Evolutionary conservation across 805 yeast species (phyloP).

Genomic region (Tetrapisispora pingtungensis): DNA sequence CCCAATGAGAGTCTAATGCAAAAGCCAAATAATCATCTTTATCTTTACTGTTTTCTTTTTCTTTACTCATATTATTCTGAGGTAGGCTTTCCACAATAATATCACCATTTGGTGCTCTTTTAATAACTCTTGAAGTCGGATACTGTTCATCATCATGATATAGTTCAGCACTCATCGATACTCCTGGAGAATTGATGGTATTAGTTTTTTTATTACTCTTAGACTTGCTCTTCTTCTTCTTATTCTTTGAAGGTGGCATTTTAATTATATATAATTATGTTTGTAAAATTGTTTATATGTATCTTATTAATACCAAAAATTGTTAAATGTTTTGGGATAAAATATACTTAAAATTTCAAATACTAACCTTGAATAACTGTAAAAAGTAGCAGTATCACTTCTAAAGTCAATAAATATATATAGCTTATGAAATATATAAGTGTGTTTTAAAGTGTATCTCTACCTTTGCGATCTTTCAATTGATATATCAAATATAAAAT

Average conservation of each 20-base stretch:
- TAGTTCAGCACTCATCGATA: conserved; percentile 33
- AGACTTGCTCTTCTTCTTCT: conserved; percentile 22
- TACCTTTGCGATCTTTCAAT: too few species aligned
- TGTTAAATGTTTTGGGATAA: too few species aligned
- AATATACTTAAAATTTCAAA: too few species aligned
- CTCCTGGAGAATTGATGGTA: background rate
- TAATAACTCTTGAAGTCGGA: conserved; percentile 62
- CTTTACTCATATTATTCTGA: background rate
- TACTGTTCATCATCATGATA: conserved; percentile 52
- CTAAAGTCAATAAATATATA: too few species aligned
- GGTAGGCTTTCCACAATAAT: conserved; percentile 49
- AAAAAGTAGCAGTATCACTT: too few species aligned
- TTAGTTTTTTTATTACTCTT: conserved; percentile 14
- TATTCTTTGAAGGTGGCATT: conserved; percentile 24
- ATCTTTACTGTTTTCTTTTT: conserved; percentile 6
- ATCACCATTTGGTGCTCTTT: conserved; percentile 65
- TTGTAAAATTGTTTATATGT: too few species aligned
- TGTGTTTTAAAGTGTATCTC: too few species aligned
- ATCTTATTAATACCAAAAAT: too few species aligned
- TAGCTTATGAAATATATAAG: too few species aligned
- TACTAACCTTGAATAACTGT: too few species aligned
- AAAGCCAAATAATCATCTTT: conserved; percentile 12
- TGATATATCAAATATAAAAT: too few species aligned
- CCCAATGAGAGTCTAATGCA: conserved; percentile 44
- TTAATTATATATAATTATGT: background rate